Evolutionary conservation across 2,329 filamentous ascomycete species (phyloP), one percentile per base, ranked within the genome.

Genomic region (Botryotinia convoluta): DNA sequence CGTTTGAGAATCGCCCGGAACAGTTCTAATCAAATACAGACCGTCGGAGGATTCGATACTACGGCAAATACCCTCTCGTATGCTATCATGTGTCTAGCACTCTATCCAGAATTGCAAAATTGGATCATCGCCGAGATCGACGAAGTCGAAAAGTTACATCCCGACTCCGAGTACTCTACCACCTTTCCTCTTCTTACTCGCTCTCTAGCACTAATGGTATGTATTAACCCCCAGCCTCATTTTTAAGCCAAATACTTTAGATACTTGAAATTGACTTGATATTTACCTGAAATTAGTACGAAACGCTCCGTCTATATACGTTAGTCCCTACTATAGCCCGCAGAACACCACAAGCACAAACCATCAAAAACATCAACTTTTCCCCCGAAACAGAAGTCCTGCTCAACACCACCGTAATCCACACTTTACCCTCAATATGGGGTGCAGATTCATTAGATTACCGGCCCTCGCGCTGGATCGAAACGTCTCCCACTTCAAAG

Each of bases 401-500:
- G 10, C 80, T 90, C 44, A 80, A 80, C 73, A 82, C 83, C 7
- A 78, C 83, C 8, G 83, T 81, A 60, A 79, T 83, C 1, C 87
- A 89, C 77, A 84, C 85, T 37, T 87, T 89, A 77, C 87, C 87
- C 4, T 85, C 84, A 71, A 86, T 86, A 77, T 90, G 87, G 87
- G 62, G 74, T 9, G 79, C 59, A 37, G 80, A 90, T 73, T 81
- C 86, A 3, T 82, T 86, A 42, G 82, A 85, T 57, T 90, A 88
- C 80, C 82, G 85, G 61, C 88, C 88, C 0, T 86, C 89, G 77
- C 84, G 88, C 59, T 90, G 88, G 88, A 80, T 89, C 45, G 65
- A 73, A 9, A 37, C 65, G 9, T 63, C 72, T 29, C 35, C 61
- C 16, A 51, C 59, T 45, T 70, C 65, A 8, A 48, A 39, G 4